Conservation (phyloP, 2,329 filamentous ascomycete species). For the Arthroderma uncinatum region DNA sequence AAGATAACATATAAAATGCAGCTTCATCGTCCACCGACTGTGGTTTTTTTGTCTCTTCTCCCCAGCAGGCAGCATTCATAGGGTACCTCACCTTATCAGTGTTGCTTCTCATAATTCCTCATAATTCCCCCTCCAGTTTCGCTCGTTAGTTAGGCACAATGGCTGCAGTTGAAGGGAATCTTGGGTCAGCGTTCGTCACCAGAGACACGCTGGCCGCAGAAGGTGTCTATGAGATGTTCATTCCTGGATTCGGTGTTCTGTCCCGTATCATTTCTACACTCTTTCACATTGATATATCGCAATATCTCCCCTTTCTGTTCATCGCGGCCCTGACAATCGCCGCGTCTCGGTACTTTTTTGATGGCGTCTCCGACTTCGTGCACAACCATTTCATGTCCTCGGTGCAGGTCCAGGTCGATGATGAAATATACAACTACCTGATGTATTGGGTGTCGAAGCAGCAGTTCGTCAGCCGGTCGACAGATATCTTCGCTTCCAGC, state of each 20-base stretch:
- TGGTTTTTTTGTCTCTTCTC: too few species aligned
- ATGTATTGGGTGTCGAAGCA: slow-evolving; percentile 60
- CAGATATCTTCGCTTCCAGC: slow-evolving; percentile 21
- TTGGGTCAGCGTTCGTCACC: background rate
- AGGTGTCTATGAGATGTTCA: slow-evolving; percentile 46
- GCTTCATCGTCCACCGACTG: too few species aligned
- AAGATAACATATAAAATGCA: too few species aligned
- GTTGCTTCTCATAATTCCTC: too few species aligned
- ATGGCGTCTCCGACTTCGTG: slow-evolving; percentile 32
- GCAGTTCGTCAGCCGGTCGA: slow-evolving; percentile 49
- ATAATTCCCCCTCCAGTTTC: too few species aligned
- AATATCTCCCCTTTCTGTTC: slow-evolving; percentile 51
- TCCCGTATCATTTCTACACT: slow-evolving; percentile 45
- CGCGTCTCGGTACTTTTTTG: slow-evolving; percentile 33
- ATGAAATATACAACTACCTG: slow-evolving; percentile 62
- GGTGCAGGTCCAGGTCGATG: slow-evolving; percentile 55
- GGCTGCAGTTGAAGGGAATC: background rate
- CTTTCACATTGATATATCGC: slow-evolving; percentile 50
- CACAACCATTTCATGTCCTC: slow-evolving; percentile 51
- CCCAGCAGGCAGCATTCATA: too few species aligned
- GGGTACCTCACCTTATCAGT: too few species aligned
- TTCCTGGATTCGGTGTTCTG: slow-evolving; percentile 54
- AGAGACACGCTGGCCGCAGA: background rate
- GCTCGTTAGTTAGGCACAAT: background rate
- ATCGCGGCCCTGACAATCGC: slow-evolving; percentile 21